These are phyloP conservation scores for Penicillium psychrosexuale DNA, from an alignment of 2,329 filamentous ascomycete genomes.

Conservation along the genomic window DNA sequence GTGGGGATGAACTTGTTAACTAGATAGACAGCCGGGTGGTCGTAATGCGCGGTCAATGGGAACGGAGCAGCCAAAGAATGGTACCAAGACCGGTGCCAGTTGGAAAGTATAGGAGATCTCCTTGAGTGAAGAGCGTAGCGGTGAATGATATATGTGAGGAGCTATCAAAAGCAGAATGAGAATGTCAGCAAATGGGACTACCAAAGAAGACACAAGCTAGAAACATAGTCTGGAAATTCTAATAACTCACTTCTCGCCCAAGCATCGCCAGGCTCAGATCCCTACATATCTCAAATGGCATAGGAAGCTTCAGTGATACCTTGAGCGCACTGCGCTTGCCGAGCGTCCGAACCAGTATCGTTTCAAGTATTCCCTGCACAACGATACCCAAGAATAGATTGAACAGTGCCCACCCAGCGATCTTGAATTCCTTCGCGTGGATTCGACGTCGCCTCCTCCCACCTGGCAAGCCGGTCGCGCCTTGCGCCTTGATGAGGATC, in stretches of 20 bases:
- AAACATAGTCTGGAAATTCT: not conserved
- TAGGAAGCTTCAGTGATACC: slow-evolving; percentile 58
- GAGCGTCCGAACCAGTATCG: slow-evolving; percentile 53
- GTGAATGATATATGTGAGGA: slow-evolving; percentile 64
- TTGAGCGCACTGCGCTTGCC: slow-evolving; percentile 55
- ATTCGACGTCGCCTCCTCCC: slow-evolving; percentile 37
- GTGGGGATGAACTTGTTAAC: slow-evolving; percentile 55
- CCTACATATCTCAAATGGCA: slow-evolving; percentile 60
- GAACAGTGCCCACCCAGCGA: slow-evolving; percentile 53
- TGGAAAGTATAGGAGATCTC: slow-evolving; percentile 49
- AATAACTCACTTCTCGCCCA: slow-evolving; percentile 54
- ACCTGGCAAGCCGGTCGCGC: slow-evolving; percentile 49
- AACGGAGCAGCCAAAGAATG: slow-evolving; percentile 54
- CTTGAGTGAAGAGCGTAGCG: slow-evolving; percentile 66
- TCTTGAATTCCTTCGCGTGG: slow-evolving; percentile 46
- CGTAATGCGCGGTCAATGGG: slow-evolving; percentile 58
- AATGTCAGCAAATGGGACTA: slow-evolving; percentile 5
- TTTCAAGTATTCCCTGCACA: slow-evolving; percentile 57
- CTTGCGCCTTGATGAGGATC: slow-evolving; percentile 66
- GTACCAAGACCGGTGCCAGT: slow-evolving; percentile 54
- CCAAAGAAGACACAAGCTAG: not conserved
- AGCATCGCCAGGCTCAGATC: slow-evolving; percentile 54
- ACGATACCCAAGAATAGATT: slow-evolving; percentile 56
- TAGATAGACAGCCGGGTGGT: slow-evolving; percentile 57
- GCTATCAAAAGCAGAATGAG: slow-evolving; percentile 14